A percentile compares a stretch with the other conserved stretches of the same genome.
Evolutionary conservation across 2,329 filamentous ascomycete species (phyloP).

Genomic region (Aureobasidium pullulans): DNA sequence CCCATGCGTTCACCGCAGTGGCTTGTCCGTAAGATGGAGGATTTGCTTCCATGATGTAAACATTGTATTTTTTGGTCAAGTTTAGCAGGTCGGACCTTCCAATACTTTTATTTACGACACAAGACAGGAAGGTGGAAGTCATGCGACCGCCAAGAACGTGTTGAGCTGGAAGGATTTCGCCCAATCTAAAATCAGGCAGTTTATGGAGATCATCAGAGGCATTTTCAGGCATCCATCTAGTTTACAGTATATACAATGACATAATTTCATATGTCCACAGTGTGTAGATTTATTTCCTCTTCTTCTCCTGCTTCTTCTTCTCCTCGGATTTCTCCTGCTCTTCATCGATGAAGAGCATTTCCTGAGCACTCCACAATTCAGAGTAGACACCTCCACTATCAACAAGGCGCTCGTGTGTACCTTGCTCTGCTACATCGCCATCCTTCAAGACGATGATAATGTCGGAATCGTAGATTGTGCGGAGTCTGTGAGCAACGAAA

Average conservation of each 20-base stretch:
- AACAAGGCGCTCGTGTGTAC: constrained; percentile 78
- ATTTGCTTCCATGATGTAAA: constrained; percentile 44
- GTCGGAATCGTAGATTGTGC: constrained; percentile 89
- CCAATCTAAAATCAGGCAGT: neutral
- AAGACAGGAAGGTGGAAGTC: neutral
- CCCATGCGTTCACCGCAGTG: constrained; percentile 48
- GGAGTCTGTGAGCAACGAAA: constrained; percentile 84
- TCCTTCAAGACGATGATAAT: constrained; percentile 84
- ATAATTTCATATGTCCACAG: neutral
- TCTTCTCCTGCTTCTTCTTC: constrained; percentile 12
- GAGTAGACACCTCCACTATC: constrained; percentile 74
- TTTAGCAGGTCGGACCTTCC: neutral
- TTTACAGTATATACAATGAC: constrained; percentile 11
- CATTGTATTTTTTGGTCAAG: neutral
- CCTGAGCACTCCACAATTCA: constrained; percentile 70
- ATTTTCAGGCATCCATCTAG: neutral
- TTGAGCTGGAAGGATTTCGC: neutral
- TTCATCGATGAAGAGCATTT: constrained; percentile 31
- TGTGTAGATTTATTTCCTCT: neutral
- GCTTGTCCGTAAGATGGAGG: constrained; percentile 55
- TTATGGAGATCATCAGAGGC: neutral
- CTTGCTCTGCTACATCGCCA: constrained; percentile 78
- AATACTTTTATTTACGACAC: neutral
- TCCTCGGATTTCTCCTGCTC: constrained; percentile 17
- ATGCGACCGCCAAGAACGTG: neutral